A percentile compares a stretch with the other conserved stretches of the same genome.
Conservation (phyloP, 805 yeast genomes). For the Jamesozyma jinghongensis region DNA sequence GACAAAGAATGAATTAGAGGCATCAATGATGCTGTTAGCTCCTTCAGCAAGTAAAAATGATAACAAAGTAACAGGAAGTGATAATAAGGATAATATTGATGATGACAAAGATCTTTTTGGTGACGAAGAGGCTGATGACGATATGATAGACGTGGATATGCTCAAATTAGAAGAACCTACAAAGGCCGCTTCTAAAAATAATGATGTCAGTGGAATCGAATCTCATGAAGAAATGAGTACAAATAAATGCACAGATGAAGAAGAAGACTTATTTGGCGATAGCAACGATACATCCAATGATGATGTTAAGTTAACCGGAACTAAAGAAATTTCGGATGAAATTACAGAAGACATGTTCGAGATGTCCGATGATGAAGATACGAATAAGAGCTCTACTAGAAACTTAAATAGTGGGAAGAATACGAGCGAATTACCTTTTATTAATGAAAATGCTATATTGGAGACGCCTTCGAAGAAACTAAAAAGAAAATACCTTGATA, state of each 20-base stretch:
- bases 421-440: neutral
- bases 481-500: slow-evolving; percentile 35
- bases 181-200: neutral
- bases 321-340: slow-evolving; percentile 16
- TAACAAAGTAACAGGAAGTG: too few relatives aligned
- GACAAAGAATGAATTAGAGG: slow-evolving; percentile 8
- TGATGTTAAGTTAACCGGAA: slow-evolving; percentile 7
- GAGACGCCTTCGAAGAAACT: slow-evolving; percentile 4
- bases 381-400: slow-evolving; percentile 4
- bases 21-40: slow-evolving; percentile 1
- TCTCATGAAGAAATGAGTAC: slow-evolving; percentile 6
- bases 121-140: slow-evolving; percentile 30
- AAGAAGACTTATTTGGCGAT: slow-evolving; percentile 32
- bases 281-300: slow-evolving; percentile 23
- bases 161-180: slow-evolving; percentile 18
- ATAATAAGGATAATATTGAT: neutral
- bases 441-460: neutral
- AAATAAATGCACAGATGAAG: slow-evolving; percentile 20
- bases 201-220: neutral
- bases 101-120: slow-evolving; percentile 26
- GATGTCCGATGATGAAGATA: slow-evolving; percentile 25
- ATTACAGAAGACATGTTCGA: slow-evolving; percentile 27
- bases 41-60: neutral
- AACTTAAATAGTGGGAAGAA: slow-evolving; percentile 4
- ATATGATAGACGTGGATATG: slow-evolving; percentile 20